Percentiles rank a stretch among this genome's conserved stretches.
phyloP scores from a whole-genome alignment of 139 green algal genomes.

The Coelastrella sp. region DNA sequence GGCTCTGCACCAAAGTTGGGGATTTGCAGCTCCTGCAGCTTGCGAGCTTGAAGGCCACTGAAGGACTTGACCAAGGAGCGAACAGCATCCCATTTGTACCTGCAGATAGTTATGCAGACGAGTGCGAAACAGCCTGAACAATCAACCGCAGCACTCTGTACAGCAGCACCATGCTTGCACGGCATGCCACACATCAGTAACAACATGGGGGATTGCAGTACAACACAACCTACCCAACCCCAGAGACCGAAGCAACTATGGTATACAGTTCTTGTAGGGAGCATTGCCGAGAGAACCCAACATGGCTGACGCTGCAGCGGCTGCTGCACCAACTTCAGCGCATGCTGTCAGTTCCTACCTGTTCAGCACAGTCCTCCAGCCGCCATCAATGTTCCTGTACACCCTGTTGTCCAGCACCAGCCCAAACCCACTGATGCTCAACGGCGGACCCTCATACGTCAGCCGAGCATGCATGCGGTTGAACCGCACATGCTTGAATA shows the following conservation, averaged over 20 bases:
- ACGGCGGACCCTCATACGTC: constrained; percentile 76
- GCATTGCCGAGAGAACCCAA: too few relatives aligned
- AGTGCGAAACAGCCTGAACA: not conserved
- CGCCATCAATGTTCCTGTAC: constrained; percentile 80
- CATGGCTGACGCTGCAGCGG: too few relatives aligned
- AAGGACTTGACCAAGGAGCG: constrained; percentile 75
- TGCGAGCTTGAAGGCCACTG: constrained; percentile 78
- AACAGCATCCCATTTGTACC: constrained; percentile 86
- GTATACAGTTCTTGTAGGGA: too few relatives aligned
- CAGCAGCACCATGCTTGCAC: not conserved
- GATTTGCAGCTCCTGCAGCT: constrained; percentile 73
- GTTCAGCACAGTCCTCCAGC: constrained; percentile 79
- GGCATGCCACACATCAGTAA: too few relatives aligned
- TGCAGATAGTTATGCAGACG: not conserved
- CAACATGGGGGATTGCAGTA: too few relatives aligned
- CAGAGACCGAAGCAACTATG: too few relatives aligned
- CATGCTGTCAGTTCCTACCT: constrained; percentile 45
- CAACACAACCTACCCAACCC: too few relatives aligned
- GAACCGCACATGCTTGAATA: constrained; percentile 84
- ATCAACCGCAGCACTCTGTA: not conserved
- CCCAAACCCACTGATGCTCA: constrained; percentile 78
- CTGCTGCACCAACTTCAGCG: too few relatives aligned
- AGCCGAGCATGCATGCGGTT: constrained; percentile 80
- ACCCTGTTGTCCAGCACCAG: constrained; percentile 81
- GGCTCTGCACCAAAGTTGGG: constrained; percentile 24